Conservation (phyloP, 441 rosid genomes). For the Corymbia citriodora region DNA sequence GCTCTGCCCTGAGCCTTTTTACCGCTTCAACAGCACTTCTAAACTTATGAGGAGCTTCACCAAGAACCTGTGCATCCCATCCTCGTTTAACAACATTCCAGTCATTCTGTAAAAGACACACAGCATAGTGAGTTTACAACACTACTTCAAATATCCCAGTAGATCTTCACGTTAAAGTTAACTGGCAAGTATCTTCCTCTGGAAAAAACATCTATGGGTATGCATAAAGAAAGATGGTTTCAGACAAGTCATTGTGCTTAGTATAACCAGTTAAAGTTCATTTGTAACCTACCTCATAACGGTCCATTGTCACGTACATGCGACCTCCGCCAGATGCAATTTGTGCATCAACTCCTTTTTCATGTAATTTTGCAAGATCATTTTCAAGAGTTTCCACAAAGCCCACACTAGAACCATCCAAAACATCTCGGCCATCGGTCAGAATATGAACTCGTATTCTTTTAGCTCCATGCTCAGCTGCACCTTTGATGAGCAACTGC, state of each 20-base stretch:
- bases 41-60: constrained; percentile 95
- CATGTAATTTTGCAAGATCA: constrained; percentile 51
- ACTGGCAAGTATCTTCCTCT: neutral
- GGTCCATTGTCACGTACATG: constrained; percentile 96
- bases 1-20: constrained; percentile 59
- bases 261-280: neutral
- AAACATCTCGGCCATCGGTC: constrained; percentile 97
- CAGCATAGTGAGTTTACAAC: neutral
- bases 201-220: neutral
- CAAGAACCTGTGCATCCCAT: constrained; percentile 99
- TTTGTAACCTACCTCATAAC: constrained; percentile 71
- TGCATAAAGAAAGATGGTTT: neutral
- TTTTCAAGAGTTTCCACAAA: constrained; percentile 83
- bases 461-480: constrained; percentile 73
- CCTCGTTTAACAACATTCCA: constrained; percentile 94
- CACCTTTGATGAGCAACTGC: constrained; percentile 81
- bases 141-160: neutral
- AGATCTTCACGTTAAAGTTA: neutral
- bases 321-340: constrained; percentile 99
- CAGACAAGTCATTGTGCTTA: neutral
- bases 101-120: constrained; percentile 60
- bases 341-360: constrained; percentile 78
- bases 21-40: constrained; percentile 81
- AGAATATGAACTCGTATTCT: constrained; percentile 91
- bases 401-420: constrained; percentile 88